Conservation (phyloP, 352 stramenopile species). For the Paralagenidium karlingii region DNA sequence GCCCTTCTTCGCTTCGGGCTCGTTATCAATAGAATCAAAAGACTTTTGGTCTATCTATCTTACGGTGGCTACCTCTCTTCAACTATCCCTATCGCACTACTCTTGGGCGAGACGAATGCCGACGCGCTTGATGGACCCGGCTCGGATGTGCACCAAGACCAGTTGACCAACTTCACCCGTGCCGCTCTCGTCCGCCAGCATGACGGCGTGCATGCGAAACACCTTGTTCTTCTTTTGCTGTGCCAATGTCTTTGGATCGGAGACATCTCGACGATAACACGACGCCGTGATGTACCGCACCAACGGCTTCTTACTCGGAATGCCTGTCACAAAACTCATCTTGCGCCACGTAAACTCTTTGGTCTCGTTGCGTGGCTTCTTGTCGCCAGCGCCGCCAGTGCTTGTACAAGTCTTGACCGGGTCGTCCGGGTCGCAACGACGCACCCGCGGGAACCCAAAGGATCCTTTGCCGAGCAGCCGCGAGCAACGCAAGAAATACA, state of each 20-base stretch:
- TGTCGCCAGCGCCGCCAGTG: slow-evolving; percentile 13
- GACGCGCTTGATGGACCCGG: slow-evolving; percentile 52
- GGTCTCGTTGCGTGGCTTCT: slow-evolving; percentile 19
- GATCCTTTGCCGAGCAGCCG: slow-evolving; percentile 47
- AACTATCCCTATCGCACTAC: no score
- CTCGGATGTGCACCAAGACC: slow-evolving; percentile 64
- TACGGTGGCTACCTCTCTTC: no score
- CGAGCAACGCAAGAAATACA: slow-evolving; percentile 63
- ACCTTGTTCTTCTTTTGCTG: slow-evolving; percentile 47
- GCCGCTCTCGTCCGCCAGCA: slow-evolving; percentile 38
- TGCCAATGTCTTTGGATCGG: neutral
- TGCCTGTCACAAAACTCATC: slow-evolving; percentile 69
- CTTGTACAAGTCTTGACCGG: slow-evolving; percentile 8
- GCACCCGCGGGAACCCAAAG: slow-evolving; percentile 58
- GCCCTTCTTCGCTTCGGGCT: no score
- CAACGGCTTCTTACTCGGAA: slow-evolving; percentile 58
- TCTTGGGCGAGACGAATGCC: no score
- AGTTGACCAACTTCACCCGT: slow-evolving; percentile 32
- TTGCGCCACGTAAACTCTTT: slow-evolving; percentile 77
- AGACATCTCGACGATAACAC: slow-evolving; percentile 48
- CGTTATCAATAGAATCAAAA: no score
- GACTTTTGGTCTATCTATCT: no score
- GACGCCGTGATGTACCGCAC: slow-evolving; percentile 70
- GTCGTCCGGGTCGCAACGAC: slow-evolving; percentile 15
- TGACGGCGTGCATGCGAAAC: slow-evolving; percentile 69